Conservation (phyloP, 73 alveolate species). For the Tetrahymena malaccensis region DNA sequence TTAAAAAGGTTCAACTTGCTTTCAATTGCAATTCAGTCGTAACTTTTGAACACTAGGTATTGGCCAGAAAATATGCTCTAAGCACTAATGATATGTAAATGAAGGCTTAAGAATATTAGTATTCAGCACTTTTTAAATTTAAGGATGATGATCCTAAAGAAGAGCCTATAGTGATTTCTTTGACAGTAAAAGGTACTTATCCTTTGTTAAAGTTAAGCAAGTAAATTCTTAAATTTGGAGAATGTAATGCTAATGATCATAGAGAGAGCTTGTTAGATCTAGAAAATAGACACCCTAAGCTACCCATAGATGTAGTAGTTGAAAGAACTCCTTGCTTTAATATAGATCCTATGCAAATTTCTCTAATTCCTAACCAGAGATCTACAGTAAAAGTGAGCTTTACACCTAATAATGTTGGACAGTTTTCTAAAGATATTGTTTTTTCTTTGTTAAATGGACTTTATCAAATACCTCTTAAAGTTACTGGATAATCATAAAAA, state of each 20-base stretch:
- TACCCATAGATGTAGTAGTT: constrained; percentile 12
- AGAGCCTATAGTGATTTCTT: constrained; percentile 13
- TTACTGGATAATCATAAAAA: neutral
- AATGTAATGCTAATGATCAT: constrained; percentile 22
- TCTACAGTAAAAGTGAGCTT: constrained; percentile 12
- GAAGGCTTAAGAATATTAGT: neutral
- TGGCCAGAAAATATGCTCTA: neutral
- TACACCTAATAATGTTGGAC: constrained; percentile 40
- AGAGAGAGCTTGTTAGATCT: constrained; percentile 23
- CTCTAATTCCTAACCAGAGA: constrained; percentile 4
- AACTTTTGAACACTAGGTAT: neutral
- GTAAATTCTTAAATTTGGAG: constrained; percentile 31
- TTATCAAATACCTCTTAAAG: constrained; percentile 5
- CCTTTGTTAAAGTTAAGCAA: constrained; percentile 14
- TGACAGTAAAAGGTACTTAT: constrained; percentile 2
- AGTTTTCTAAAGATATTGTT: neutral
- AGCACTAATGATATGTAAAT: neutral
- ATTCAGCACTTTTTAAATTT: neutral
- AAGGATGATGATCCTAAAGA: constrained; percentile 6
- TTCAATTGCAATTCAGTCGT: neutral
- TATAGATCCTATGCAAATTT: constrained; percentile 4
- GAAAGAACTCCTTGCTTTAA: constrained; percentile 24
- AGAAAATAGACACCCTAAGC: constrained; percentile 24
- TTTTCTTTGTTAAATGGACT: constrained; percentile 5
- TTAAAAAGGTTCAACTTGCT: neutral